Evolutionary conservation across 1,284 basidiomycete genomes (phyloP), one percentile per base, ranked within the genome.

Genomic region (Paramarasmius palmivorus): DNA sequence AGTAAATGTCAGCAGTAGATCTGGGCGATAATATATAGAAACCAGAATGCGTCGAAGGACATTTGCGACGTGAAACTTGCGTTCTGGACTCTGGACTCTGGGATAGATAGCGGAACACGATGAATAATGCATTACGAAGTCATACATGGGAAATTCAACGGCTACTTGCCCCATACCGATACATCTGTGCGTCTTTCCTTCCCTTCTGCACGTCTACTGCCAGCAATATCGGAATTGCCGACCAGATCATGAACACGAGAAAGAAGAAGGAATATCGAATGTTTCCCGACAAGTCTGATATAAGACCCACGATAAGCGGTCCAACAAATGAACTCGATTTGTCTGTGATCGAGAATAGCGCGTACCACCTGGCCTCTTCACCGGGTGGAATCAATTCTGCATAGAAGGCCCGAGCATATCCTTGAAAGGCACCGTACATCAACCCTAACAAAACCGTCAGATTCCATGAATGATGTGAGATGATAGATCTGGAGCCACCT

Each of bases 301-400:
- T 91, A 38, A 93, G 61, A 0, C 93, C 93, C 1, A 97, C 93
- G 20, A 92, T 73, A 3, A 93, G 75, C 2, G 93, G 93, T 0
- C 93, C 93, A n/a, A 96, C 69, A 68, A 95, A 96, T 8, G 90
- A 93, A 53, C 86, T 88, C 14, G 90, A 92, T 76, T 93, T 93
- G 73, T 92, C 91, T 0, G 93, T 95, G 60, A 96, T 92, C 5
- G 90, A 89, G 69, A 89, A 96, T 22, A 95, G 71, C 2, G 83
- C 91, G 63, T 84, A 88, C 88, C 89, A 93, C 54, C 89, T 71
- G 1, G 90, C 90, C 68, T 90, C 89, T 66, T 93, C 88, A 0
- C 88, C 85, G 0, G 79, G 81, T 0, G 92, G 92, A 6, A 94
- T 77, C 52, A 94, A 69, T 60, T 88, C 88, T 2, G 89, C 83